A percentile compares a stretch with the other conserved stretches of the same genome.
Evolutionary conservation across 2,329 filamentous ascomycete genomes (phyloP).

Genomic region (Coniosporium tulheliwenetii): DNA sequence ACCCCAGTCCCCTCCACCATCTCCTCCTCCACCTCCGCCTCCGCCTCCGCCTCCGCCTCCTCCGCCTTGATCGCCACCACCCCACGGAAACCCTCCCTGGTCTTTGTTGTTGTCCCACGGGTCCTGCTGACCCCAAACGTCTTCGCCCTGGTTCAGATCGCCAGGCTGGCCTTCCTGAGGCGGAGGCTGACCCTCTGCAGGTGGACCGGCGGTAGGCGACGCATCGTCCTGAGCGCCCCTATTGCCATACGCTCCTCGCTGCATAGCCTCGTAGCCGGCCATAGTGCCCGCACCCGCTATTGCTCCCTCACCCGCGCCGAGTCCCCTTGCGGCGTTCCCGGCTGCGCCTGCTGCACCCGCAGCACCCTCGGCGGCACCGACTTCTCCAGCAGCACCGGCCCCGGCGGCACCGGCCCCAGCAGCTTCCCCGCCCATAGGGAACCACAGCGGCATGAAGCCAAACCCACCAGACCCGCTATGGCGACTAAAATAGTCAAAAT

Average conservation of each 20-base stretch:
- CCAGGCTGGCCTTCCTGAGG: conserved; percentile 3
- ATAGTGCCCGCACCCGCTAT: conserved; percentile 39
- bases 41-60: conserved; percentile 10
- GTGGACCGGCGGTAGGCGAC: conserved; percentile 14
- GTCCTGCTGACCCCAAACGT: conserved; percentile 12
- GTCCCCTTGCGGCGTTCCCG: conserved; percentile 8
- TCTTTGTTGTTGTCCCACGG: conserved; percentile 12
- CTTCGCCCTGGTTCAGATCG: conserved; percentile 5
- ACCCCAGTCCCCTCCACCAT: conserved; percentile 10
- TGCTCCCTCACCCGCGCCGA: conserved; percentile 23
- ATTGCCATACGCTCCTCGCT: conserved; percentile 26
- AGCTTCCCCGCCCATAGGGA: conserved; percentile 22
- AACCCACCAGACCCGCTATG: conserved; percentile 33
- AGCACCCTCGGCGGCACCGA: conserved; percentile 20
- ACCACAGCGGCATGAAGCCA: conserved; percentile 37
- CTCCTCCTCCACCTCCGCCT: conserved; percentile 15
- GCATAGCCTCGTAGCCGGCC: conserved; percentile 49
- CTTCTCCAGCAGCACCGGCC: conserved; percentile 15
- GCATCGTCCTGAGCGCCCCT: conserved; percentile 11
- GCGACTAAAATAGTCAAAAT: conserved; percentile 53
- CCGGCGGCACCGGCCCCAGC: conserved; percentile 21
- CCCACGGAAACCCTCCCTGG: conserved; percentile 15
- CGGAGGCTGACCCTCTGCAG: conserved; percentile 8
- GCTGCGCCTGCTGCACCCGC: conserved; percentile 14
- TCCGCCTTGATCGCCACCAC: conserved; percentile 14